phyloP scores from a whole-genome alignment of 2,329 filamentous ascomycete genomes.

The Ophioceras dolichostomum region DNA sequence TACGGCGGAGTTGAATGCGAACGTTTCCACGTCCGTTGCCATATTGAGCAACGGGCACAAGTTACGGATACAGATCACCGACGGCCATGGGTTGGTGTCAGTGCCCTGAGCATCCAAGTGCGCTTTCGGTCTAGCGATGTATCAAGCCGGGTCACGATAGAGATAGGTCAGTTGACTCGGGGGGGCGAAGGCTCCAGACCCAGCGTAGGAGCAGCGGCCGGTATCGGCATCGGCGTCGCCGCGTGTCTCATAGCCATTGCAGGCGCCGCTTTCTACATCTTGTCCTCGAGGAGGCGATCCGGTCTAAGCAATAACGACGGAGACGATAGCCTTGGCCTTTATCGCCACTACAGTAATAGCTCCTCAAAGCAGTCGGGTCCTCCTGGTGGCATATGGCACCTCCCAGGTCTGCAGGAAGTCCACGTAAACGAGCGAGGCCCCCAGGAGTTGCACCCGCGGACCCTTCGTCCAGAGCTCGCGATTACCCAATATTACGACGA shows the following conservation, averaged over 20 bases:
- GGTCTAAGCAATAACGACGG: too few relatives aligned
- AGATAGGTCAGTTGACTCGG: neutral
- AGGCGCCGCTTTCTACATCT: neutral
- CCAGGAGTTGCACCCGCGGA: too few relatives aligned
- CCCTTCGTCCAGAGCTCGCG: too few relatives aligned
- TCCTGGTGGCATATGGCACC: too few relatives aligned
- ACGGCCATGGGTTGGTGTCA: neutral
- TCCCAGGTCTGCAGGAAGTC: too few relatives aligned
- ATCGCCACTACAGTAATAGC: too few relatives aligned
- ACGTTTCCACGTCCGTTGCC: neutral
- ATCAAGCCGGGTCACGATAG: neutral
- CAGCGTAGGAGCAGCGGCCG: neutral
- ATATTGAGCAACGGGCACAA: neutral
- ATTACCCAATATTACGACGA: too few relatives aligned
- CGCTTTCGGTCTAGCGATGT: neutral
- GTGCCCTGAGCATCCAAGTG: neutral
- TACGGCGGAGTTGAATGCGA: neutral
- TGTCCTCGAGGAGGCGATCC: neutral
- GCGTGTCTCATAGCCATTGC: neutral
- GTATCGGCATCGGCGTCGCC: neutral
- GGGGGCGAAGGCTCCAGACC: neutral
- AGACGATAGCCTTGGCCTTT: too few relatives aligned
- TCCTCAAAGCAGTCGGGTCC: too few relatives aligned
- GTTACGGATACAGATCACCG: neutral
- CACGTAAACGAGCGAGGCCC: too few relatives aligned